Percentiles rank a stretch among this genome's conserved stretches.
These are phyloP conservation scores for Chionographis japonica DNA, from an alignment of 106 monocot genomes.

Conservation along the genomic window DNA sequence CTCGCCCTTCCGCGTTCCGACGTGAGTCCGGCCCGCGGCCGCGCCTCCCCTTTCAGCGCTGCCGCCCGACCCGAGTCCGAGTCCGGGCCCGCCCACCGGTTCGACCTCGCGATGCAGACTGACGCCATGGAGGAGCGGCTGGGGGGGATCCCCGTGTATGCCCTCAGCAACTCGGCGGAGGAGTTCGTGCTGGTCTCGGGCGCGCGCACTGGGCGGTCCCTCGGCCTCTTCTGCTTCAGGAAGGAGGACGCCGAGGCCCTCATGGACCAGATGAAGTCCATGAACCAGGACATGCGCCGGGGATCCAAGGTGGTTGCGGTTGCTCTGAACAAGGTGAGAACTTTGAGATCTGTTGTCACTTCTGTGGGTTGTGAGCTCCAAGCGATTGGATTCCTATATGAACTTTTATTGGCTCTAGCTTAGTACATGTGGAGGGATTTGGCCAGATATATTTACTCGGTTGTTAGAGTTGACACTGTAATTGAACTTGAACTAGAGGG, in stretches of 20 bases:
- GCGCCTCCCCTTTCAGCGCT: not conserved
- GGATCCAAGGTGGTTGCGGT: slow-evolving; percentile 80
- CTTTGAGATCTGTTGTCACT: not conserved
- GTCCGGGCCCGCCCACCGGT: slow-evolving; percentile 2
- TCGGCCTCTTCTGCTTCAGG: slow-evolving; percentile 77
- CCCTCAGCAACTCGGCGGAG: slow-evolving; percentile 61
- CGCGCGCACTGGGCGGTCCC: slow-evolving; percentile 38
- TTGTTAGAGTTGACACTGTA: no score
- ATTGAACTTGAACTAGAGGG: no score
- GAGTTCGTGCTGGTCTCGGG: slow-evolving; percentile 88
- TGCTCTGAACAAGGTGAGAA: slow-evolving; percentile 70
- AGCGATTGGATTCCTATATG: no score
- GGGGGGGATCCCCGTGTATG: slow-evolving; percentile 81
- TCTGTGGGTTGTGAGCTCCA: not conserved
- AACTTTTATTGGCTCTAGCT: not conserved
- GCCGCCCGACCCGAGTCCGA: not conserved
- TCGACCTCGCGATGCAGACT: slow-evolving; percentile 28
- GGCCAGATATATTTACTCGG: no score
- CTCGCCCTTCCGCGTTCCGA: no score
- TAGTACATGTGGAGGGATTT: no score
- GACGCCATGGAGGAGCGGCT: slow-evolving; percentile 60
- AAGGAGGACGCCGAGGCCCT: slow-evolving; percentile 79
- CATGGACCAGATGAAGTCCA: slow-evolving; percentile 62
- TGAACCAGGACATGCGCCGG: slow-evolving; percentile 36
- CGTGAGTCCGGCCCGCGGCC: not conserved